Evolutionary conservation across 2,329 filamentous ascomycete species (phyloP).

Genomic region (Diaporthe sp.): DNA sequence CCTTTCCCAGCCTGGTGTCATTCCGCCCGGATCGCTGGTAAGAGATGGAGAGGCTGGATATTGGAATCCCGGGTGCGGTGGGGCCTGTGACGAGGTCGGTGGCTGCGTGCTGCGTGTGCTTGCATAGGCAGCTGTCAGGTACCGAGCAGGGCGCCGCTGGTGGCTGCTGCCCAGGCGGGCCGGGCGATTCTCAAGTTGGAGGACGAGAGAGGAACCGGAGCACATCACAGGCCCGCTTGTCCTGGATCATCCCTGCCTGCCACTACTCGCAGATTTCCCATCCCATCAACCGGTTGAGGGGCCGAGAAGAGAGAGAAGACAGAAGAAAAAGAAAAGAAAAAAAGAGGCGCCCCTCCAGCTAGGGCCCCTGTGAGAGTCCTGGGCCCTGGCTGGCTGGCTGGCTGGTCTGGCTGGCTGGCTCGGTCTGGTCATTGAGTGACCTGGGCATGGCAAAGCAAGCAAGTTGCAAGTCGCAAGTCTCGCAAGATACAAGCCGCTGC

Average conservation of each 20-base stretch:
- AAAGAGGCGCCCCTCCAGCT: slow-evolving; percentile 5
- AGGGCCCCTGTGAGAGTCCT: neutral
- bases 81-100: slow-evolving; percentile 6
- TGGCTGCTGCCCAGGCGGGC: slow-evolving; percentile 28
- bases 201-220: neutral
- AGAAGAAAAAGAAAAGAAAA: neutral
- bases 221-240: slow-evolving; percentile 21
- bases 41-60: slow-evolving; percentile 8
- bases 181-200: neutral
- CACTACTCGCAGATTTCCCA: neutral
- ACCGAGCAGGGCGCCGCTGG: slow-evolving; percentile 12
- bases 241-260: slow-evolving; percentile 22
- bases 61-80: slow-evolving; percentile 9
- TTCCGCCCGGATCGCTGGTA: slow-evolving; percentile 6
- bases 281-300: slow-evolving; percentile 11
- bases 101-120: slow-evolving; percentile 16
- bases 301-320: neutral
- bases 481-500: neutral
- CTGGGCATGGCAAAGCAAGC: slow-evolving; percentile 10
- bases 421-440: neutral
- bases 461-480: neutral
- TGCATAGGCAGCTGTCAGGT: slow-evolving; percentile 26
- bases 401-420: too few relatives aligned
- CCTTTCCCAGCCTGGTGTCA: neutral
- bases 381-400: neutral